Evolutionary conservation across 2,329 filamentous ascomycete genomes (phyloP).

Genomic region (Beauveria sp.): DNA sequence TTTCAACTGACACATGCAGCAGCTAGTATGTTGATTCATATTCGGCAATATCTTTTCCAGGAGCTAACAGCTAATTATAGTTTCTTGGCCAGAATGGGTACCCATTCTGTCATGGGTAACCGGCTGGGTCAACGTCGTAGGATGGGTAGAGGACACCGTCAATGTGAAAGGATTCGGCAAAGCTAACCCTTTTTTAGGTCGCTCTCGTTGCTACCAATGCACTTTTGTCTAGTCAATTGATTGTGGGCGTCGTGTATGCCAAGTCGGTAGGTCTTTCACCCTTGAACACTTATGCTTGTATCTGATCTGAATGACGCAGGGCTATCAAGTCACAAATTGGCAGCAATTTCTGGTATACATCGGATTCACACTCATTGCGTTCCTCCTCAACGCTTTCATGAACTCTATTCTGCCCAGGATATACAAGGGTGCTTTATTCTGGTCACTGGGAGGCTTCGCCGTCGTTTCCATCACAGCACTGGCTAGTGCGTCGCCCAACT

Average conservation of each 20-base stretch:
- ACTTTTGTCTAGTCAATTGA: slow-evolving; percentile 57
- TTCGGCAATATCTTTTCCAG: not conserved
- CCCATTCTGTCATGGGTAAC: slow-evolving; percentile 25
- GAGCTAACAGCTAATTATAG: slow-evolving; percentile 3
- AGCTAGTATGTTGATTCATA: slow-evolving; percentile 3
- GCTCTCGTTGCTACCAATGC: slow-evolving; percentile 61
- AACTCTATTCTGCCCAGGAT: slow-evolving; percentile 31
- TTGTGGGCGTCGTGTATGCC: slow-evolving; percentile 57
- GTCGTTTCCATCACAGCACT: slow-evolving; percentile 63
- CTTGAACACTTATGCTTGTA: not conserved
- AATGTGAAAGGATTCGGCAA: not conserved
- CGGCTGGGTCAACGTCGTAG: slow-evolving; percentile 59
- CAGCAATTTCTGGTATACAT: slow-evolving; percentile 56
- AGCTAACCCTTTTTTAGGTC: slow-evolving; percentile 26
- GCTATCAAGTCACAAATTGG: slow-evolving; percentile 52
- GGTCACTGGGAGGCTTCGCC: slow-evolving; percentile 60
- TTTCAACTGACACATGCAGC: slow-evolving; percentile 19
- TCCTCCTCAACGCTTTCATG: slow-evolving; percentile 24
- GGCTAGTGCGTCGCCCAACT: slow-evolving; percentile 56
- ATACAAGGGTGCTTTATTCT: slow-evolving; percentile 60
- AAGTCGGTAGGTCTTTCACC: slow-evolving; percentile 28
- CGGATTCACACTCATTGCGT: slow-evolving; percentile 21
- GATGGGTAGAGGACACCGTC: slow-evolving; percentile 37
- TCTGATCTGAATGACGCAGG: slow-evolving; percentile 12
- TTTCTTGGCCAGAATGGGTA: slow-evolving; percentile 19